Base-by-base conservation (phyloP, 192 early-diverging fungal genomes). In the Endogone sp. region DNA sequence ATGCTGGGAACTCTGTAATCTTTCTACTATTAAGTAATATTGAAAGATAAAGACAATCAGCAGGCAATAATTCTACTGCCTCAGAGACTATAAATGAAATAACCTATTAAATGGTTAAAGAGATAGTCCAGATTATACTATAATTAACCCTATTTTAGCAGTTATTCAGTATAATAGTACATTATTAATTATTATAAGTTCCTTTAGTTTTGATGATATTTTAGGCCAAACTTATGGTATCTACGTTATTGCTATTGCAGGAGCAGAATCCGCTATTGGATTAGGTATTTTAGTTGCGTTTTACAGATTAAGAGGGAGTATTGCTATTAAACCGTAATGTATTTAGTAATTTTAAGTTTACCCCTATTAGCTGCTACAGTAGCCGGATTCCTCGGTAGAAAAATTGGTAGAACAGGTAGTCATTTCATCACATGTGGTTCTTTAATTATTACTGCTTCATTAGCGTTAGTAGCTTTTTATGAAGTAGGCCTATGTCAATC, bases 401-500 rank as follows among this genome's bases (percentile, higher is more conserved):
- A 87, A 83, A 77, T 85, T 76, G 86, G 86, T 71, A 69, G 71
- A 75, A 82, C 79, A 86, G 80, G 81, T 66, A 84, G 84, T 77
- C 84, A 82, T 77, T 79, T 77, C 56, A 79, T 88, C 77, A 86
- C 82, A 75, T 77, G 77, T 60, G 84, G 83, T 71, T 72, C 75
- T 74, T 75, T 88, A 71, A 78, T 82, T 71, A 73, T 77, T 60
- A 79, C 86, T 73, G 72, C 76, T 76, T 80, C 84, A 79, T 84
- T 85, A 81, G 74, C 79, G 71, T 71, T 75, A 70, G 84, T 82
- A 73, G 76, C 80, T 70, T 88, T 86, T 76, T 83, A 85, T 82
- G 86, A 88, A 82, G 81, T 83, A 76, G 87, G 86, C 73, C 78
- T 88, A 81, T 72, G 71, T 60, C 83, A 85, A 75, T 85, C 87